Base-by-base conservation (phyloP, 108 stramenopile genomes). In the Cyclotella kingstonii region DNA sequence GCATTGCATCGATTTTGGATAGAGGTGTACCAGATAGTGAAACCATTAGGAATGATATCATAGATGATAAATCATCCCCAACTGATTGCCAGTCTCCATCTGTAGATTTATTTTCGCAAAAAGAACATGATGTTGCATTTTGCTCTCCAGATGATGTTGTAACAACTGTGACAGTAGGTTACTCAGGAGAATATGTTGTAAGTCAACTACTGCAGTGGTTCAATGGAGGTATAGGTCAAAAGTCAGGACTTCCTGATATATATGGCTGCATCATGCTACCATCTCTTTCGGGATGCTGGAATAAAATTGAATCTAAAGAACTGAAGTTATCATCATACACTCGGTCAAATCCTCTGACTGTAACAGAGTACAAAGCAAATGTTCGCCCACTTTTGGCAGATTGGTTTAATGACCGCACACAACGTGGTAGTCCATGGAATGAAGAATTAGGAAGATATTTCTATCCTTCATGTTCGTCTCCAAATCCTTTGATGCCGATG, bases 191-290 rank as follows among this genome's bases (percentile, higher is more conserved):
- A 28, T 94, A 94, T 58, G 87, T 94, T 25, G 44, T 89, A 1
- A 87, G 84, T 17, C 89, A 91, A 54, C 74, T 94, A 26, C 55
- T 94, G 33, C 87, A 87, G 55, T 94, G 93, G 93, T 82, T 82
- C 52, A 91, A 89, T 56, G 93, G 86, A n/a, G 93, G 93, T 0
- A 84, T 94, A 23, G 87, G 81, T 2, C 86, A 86, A 51, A 81
- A 77, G 46, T 74, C 70, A 4, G 91, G 91, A 3, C 68, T 89
- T 26, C 91, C 91, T 10, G 87, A 89, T 61, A 43, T 86, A 8
- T 60, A 75, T 33, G 91, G 91, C 12, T 89, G 87, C 42, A 63
- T 79, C 7, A 53, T 81, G 46, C 78, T 93, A 11, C 91, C 91
- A 29, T 72, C 83, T 17, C 77, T 93, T 29, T 35, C 52, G 33